Evolutionary conservation across 192 early-diverging fungal species (phyloP), one percentile per base, ranked within the genome.

Genomic region (Linnemannia schmuckeri): DNA sequence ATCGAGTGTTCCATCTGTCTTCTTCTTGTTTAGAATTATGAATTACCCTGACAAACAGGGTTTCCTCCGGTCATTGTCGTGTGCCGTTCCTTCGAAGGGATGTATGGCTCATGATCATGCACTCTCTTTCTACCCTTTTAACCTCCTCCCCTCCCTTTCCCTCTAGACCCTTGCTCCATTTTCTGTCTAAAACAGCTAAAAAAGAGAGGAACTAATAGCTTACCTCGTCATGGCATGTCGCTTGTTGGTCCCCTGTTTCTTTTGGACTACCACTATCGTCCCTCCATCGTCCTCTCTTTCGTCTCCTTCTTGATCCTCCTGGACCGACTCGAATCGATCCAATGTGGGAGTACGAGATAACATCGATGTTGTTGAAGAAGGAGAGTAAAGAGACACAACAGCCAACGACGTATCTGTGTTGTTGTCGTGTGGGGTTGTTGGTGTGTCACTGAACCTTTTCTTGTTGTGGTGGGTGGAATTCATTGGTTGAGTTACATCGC

Each of bases 11-110:
- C 17, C 15, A 44, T 18, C 20, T 49, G 12, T 4, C 6, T 52
- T 4, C 6, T 52, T 30, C 46, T 24, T 46, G 37, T 42, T 40
- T 27, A 30, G 47, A 49, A 55, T 22, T n/a, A 55, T 40, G 27
- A 27, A 49, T 54, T 37, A 75, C 30, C 61, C 61, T 33, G 61
- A 66, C 61, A 75, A 74, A 75, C 63, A 76, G 75, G 42, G 61
- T 76, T 76, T 41, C 37, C 57, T 27, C 15, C 61, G 27, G 61
- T 33, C 61, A 27, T 4, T 33, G 61, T 13, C 61, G 61, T 33
- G 61, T 66, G 61, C 33, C 12, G 6, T 66, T 33, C 27, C 57
- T 46, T 10, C 12, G 15, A 44, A 63, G 12, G 47, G 47, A 52
- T 52, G 49, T 5, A 61, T 61, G n/a, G 55, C 61, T 66, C 61